These are phyloP conservation scores for Arabis alpina DNA, from an alignment of 345 rosid genomes.

Conservation along the genomic window DNA sequence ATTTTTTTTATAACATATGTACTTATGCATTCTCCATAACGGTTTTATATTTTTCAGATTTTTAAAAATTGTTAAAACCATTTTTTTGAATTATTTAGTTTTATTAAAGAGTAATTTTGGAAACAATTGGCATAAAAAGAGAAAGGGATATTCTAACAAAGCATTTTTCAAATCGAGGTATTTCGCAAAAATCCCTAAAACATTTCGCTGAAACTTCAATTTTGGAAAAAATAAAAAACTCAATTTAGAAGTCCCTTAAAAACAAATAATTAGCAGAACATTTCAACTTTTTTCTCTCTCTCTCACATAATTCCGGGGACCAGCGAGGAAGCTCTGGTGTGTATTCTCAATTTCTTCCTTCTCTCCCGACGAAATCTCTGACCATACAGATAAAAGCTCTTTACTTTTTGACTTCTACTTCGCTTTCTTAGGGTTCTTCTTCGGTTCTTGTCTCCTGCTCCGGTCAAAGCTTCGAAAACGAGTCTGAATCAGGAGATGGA, in stretches of 20 bases:
- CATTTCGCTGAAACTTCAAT: no score
- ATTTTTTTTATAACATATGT: no score
- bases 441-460: background rate
- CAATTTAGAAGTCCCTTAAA: background rate
- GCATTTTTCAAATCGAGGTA: no score
- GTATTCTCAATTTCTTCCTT: background rate
- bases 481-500: constrained; percentile 46
- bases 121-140: no score
- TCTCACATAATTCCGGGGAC: constrained; percentile 22
- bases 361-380: constrained; percentile 19
- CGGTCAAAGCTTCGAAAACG: background rate
- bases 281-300: background rate
- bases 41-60: no score
- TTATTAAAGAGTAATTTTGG: no score
- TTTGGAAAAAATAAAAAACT: background rate
- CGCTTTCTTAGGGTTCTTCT: constrained; percentile 18
- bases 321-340: constrained; percentile 18
- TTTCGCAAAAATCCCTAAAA: no score
- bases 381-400: background rate
- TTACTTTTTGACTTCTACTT: background rate
- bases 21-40: no score
- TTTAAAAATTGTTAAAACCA: no score
- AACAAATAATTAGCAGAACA: background rate
- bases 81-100: no score
- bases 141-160: no score